Percentiles rank a stretch among this genome's conserved stretches.
phyloP scores from a whole-genome alignment of 1,139 yeast genomes.

The Scheffersomyces parashehatae region DNA sequence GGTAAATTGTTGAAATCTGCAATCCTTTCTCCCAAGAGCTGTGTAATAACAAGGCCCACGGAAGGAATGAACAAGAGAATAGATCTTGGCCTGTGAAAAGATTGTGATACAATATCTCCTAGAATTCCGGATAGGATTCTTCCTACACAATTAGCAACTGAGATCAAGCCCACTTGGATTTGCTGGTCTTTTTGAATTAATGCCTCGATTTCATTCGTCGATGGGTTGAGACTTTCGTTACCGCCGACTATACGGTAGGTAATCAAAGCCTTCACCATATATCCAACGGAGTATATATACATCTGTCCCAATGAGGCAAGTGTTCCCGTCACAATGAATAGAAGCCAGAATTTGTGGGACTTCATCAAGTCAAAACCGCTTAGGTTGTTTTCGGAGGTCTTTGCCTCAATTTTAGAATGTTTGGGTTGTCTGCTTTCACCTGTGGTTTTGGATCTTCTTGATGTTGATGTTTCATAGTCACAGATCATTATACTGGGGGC shows the following conservation, averaged over 20 bases:
- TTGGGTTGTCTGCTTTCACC: neutral
- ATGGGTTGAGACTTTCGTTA: slow-evolving; percentile 7
- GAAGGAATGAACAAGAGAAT: slow-evolving; percentile 51
- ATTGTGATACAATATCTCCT: slow-evolving; percentile 52
- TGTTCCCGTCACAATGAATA: slow-evolving; percentile 47
- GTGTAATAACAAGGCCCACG: slow-evolving; percentile 41
- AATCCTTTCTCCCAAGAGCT: slow-evolving; percentile 37
- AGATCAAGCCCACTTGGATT: slow-evolving; percentile 55
- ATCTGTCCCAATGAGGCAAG: slow-evolving; percentile 61
- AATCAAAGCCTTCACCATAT: slow-evolving; percentile 55
- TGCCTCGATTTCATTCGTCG: slow-evolving; percentile 22
- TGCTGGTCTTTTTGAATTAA: slow-evolving; percentile 52
- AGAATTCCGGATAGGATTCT: slow-evolving; percentile 51
- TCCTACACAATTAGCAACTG: slow-evolving; percentile 56
- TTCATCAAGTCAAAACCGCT: slow-evolving; percentile 28
- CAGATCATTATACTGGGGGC: slow-evolving; percentile 49
- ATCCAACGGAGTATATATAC: slow-evolving; percentile 64
- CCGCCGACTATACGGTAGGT: slow-evolving; percentile 19
- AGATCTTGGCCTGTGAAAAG: slow-evolving; percentile 43
- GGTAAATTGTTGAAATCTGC: slow-evolving; percentile 31
- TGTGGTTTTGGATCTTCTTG: slow-evolving; percentile 1
- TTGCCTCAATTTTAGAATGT: neutral
- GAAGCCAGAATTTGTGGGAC: slow-evolving; percentile 48
- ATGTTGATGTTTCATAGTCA: slow-evolving; percentile 30
- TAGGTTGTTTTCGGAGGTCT: neutral